These are phyloP conservation scores for Yarrowia hollandica DNA, from an alignment of 805 yeast species.

Conservation along the genomic window DNA sequence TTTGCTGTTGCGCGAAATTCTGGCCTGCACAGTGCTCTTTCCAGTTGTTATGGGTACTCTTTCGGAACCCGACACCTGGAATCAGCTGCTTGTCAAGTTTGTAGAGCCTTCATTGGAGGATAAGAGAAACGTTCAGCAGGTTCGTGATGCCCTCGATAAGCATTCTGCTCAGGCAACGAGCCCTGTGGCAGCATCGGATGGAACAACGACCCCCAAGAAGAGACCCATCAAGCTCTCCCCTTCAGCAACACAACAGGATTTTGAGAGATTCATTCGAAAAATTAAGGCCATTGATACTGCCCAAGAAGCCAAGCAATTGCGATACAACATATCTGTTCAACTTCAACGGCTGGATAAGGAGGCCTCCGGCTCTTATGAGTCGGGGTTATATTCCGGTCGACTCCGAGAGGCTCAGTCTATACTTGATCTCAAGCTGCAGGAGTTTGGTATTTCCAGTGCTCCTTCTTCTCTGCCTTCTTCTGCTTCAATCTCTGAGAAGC, in stretches of 20 bases:
- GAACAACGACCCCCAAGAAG: conserved; percentile 28
- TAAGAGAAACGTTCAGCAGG: conserved; percentile 67
- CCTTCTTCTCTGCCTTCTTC: conserved; percentile 1
- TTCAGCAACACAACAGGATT: conserved; percentile 45
- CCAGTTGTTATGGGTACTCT: conserved; percentile 53
- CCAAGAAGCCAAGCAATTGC: conserved; percentile 51
- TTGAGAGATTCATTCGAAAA: conserved; percentile 46
- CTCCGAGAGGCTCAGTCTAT: conserved; percentile 10
- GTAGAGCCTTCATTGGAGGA: conserved; percentile 69
- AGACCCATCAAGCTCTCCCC: conserved; percentile 42
- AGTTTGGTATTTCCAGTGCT: not conserved
- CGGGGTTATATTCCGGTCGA: not conserved
- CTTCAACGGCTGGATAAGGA: conserved; percentile 46
- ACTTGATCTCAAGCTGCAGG: conserved; percentile 1
- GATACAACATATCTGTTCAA: conserved; percentile 51
- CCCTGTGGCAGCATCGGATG: conserved; percentile 12
- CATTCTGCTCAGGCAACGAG: conserved; percentile 45
- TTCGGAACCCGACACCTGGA: conserved; percentile 76
- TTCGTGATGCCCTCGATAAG: conserved; percentile 67
- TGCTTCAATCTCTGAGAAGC: conserved; percentile 1
- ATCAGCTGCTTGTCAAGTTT: conserved; percentile 57
- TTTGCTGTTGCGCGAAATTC: conserved; percentile 60
- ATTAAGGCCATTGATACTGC: conserved; percentile 43
- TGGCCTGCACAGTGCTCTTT: conserved; percentile 56
- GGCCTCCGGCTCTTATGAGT: conserved; percentile 30